Evolutionary conservation across 768 basidiomycete genomes (phyloP), one percentile per base, ranked within the genome.

Genomic region (Polyporus arcularius): DNA sequence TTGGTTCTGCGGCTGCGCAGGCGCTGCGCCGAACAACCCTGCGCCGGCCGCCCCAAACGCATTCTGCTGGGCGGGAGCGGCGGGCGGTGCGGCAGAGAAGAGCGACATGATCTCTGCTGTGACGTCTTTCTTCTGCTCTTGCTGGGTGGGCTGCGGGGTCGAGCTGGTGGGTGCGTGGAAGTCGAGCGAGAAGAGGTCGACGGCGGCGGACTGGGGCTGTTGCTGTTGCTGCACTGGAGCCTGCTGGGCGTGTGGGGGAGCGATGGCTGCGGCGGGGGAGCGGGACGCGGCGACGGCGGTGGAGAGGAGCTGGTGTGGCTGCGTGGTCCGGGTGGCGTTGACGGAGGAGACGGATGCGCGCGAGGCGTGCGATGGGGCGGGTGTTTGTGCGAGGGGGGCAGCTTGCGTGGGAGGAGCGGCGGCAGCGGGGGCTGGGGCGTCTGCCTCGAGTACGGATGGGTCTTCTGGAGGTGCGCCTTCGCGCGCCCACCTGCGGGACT

Each of bases 401-500:
- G 11, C 50, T 31, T 51, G 57, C 54, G 70, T 50, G 46, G 67
- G 57, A 16, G 67, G 57, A 15, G 68, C 60, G 6, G 60, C 60
- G 2, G 72, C 54, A 6, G 72, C 66, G 18, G 68, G 53, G 2
- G 63, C 55, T 1, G 74, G 58, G 6, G 72, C 70, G 15, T 70
- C 76, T 39, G 73, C 75, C 9, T 94, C 94, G 14, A 98, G 80
- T 0, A 84, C 76, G 16, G 89, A 86, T 2, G 96, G 96, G 73
- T 98, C 92, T 0, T 75, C 69, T 0, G 96, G 96, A 0, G 82
- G 85, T 14, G 92, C 89, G 0, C 92, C 94, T n/a, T 96, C 91
- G 74, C 89, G 77, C 2, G 96, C 96, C 96, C 96, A 99, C 58
- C 96, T 81, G 28, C 83, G 82, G 2, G 90, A 86, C 74, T 99